Evolutionary conservation across 208 protist species (phyloP), one percentile per base, ranked within the genome.

Genomic region (Acanthamoeba royreba): DNA sequence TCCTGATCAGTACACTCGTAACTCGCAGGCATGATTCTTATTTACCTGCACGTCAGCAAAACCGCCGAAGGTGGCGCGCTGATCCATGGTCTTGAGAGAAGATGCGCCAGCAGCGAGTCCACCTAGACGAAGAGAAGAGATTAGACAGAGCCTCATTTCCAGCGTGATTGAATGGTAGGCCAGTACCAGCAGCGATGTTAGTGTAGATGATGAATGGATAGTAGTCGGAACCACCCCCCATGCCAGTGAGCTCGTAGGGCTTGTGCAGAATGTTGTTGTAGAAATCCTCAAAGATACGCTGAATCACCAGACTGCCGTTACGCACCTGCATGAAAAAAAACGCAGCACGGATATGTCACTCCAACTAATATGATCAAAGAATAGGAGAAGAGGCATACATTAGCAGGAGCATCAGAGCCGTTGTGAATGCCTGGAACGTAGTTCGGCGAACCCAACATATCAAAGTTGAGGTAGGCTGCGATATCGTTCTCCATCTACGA

Each of bases 361-460:
- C 4, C 9, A 85, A 85, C 9, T 33, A 25, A 85, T 42, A 85
- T 42, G 31, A 53, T 85, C 22, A 53, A 52, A 85, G 31, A 46
- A 47, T 28, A 61, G 28, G 19, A 47, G 79, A 49, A 87, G 40
- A 45, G 3, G 79, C 87, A 33, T 79, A 81, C 87, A 22, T 92
- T 52, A 25, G 8, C 55, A n/a, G 58, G 58, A 22, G 87, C 40
- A 31, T 35, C 46, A 8, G 19, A 79, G 58, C 55, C 87, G 61
- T 92, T 43, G 63, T 45, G 43, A 25, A 92, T 61, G 28, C 33
- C 7, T 2, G 63, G 87, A 4, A 92, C 33, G 33, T 77, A 92
- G 58, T 92, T 92, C 42, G 86, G 86, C 38, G 61, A 79, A 40
- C 45, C 87, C 43, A 92, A 8, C 87, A 92, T 92, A 43, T 92